Base-by-base conservation (phyloP, 371 early-diverging fungal species). In the Mucor sp. region DNA sequence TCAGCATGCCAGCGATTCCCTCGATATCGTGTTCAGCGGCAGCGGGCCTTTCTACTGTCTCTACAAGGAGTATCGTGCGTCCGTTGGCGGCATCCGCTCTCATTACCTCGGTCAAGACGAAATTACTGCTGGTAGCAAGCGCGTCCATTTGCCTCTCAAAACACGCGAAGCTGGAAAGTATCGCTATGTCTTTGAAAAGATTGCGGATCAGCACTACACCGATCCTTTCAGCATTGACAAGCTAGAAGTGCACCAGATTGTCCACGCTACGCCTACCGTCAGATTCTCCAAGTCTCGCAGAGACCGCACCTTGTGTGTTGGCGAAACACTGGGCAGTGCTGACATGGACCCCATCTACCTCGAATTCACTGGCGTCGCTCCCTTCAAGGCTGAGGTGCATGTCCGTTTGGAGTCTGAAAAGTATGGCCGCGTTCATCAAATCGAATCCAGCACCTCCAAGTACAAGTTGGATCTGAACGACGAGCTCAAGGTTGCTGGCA, bases 161-260 rank as follows among this genome's bases (percentile, higher is more conserved):
- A 84, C 86, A 2, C 61, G 71, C 1, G 63, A 71, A 39, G 56
- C 74, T 37, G 86, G 86, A 39, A 70, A 64, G 21, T 80, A 79
- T 53, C 66, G 70, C 14, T 86, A 86, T 50, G 67, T 72, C 9
- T 83, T 86, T 63, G 74, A 78, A 12, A 71, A 69, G 28, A 60
- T 86, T 17, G 57, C 86, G 0, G 86, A 86, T 65, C 82, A 82
- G 57, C 66, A 76, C 2, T 86, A 86, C 62, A 74, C 68, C 0
- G 50, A 65, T 2, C 80, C 82, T 11, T 64, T 74, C 58, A 67
- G 65, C 9, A n/a, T 74, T 2, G 50, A 59, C 2, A 55, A 62
- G 0, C 60, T 73, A 14, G 63, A 77, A 28, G 59, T 76, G 2
- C 78, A 83, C 56, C 84, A 86, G 60, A 69, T 50, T 1, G 84